Percentiles rank a stretch among this genome's conserved stretches.
phyloP scores from a whole-genome alignment of 148 eudicot species.

The Persicaria maculosa region DNA sequence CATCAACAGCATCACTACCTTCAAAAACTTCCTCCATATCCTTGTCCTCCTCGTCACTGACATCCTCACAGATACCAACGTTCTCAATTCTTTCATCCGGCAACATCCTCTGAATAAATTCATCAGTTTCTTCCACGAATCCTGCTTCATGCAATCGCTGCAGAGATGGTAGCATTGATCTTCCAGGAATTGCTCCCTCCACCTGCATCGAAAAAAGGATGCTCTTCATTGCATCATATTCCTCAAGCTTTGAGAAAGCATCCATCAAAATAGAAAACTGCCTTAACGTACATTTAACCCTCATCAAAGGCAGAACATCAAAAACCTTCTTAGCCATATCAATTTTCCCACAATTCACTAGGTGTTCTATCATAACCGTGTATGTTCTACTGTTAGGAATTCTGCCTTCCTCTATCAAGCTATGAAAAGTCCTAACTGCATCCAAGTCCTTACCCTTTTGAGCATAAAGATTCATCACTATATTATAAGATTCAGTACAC shows the following conservation, averaged over 20 bases:
- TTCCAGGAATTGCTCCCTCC: slow-evolving; percentile 64
- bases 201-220: slow-evolving; percentile 58
- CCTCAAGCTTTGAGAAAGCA: slow-evolving; percentile 37
- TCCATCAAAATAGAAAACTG: slow-evolving; percentile 58
- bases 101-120: slow-evolving; percentile 43
- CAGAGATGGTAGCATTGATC: slow-evolving; percentile 49
- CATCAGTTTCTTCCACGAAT: slow-evolving; percentile 43
- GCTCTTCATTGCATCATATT: slow-evolving; percentile 41
- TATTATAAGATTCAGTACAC: slow-evolving; percentile 59
- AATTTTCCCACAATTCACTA: slow-evolving; percentile 41
- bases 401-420: slow-evolving; percentile 51
- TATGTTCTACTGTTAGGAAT: slow-evolving; percentile 80
- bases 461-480: slow-evolving; percentile 64
- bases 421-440: slow-evolving; percentile 49
- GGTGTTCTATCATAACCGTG: slow-evolving; percentile 77
- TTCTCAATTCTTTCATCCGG: slow-evolving; percentile 68
- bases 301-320: slow-evolving; percentile 53
- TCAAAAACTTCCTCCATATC: slow-evolving; percentile 23
- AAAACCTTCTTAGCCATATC: slow-evolving; percentile 53
- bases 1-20: slow-evolving; percentile 18
- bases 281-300: slow-evolving; percentile 57
- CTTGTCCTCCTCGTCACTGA: slow-evolving; percentile 32
- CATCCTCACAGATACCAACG: slow-evolving; percentile 28
- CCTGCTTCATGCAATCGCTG: slow-evolving; percentile 54
- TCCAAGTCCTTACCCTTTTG: slow-evolving; percentile 45